Conservation (phyloP, 1,139 yeast genomes). For the Diutina sp. region DNA sequence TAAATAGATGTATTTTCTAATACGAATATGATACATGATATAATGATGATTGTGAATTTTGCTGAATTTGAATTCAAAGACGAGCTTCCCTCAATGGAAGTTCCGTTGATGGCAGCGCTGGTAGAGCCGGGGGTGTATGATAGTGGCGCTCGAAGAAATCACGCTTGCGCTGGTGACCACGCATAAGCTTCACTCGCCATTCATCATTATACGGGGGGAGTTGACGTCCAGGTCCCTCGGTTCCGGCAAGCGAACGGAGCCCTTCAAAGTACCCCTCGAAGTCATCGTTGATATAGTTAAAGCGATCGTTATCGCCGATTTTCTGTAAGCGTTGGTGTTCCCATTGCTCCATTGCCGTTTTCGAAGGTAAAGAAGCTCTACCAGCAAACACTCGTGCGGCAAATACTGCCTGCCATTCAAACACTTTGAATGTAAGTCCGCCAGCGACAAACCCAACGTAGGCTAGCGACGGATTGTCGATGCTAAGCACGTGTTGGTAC, state of each 20-base stretch:
- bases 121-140: not conserved
- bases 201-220: not conserved
- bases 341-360: not conserved
- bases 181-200: not conserved
- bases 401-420: constrained; percentile 1
- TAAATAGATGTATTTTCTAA: not conserved
- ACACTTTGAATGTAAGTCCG: not conserved
- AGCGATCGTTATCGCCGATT: not conserved
- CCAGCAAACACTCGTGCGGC: constrained; percentile 1
- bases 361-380: not conserved
- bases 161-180: not conserved
- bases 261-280: not conserved
- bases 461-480: not conserved
- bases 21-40: not conserved
- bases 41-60: not conserved
- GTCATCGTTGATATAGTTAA: not conserved
- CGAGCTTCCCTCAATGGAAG: no score
- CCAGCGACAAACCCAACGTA: constrained; percentile 1
- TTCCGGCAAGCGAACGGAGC: not conserved
- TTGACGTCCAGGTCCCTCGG: not conserved
- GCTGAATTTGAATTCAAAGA: no score
- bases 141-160: not conserved
- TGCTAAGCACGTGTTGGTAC: constrained; percentile 1
- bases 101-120: not conserved
- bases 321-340: not conserved